Percentiles rank a stretch among this genome's conserved stretches.
phyloP scores from a whole-genome alignment of 352 stramenopile genomes.

The Plasmopara halstedii region DNA sequence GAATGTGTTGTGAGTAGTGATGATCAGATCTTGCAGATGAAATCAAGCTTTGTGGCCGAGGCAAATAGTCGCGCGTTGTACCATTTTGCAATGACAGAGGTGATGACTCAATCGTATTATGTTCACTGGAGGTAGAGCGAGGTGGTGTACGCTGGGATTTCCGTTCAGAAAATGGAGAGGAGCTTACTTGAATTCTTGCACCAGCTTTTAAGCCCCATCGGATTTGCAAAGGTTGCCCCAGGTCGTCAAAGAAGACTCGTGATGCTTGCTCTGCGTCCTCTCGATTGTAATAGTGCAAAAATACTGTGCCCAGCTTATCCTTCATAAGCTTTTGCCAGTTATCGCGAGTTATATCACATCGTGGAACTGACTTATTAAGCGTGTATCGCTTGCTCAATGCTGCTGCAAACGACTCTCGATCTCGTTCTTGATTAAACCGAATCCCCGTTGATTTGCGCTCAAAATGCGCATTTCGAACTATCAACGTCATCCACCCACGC shows the following conservation, averaged over 20 bases:
- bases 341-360: conserved; percentile 42
- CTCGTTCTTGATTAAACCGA: conserved; percentile 50
- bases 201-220: conserved; percentile 34
- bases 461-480: conserved; percentile 40
- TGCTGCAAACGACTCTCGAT: conserved; percentile 41
- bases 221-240: conserved; percentile 28
- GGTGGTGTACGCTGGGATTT: conserved; percentile 4
- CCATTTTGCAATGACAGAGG: conserved; percentile 13
- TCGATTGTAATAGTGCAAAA: conserved; percentile 47
- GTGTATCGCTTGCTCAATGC: conserved; percentile 40
- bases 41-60: conserved; percentile 12
- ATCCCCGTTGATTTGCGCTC: conserved; percentile 53
- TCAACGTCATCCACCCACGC: conserved; percentile 30
- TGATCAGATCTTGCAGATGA: conserved; percentile 5
- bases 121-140: conserved; percentile 33
- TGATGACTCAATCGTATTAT: conserved; percentile 12
- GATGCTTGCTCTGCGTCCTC: conserved; percentile 39
- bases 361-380: conserved; percentile 39
- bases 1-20: conserved; percentile 4
- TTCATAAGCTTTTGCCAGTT: conserved; percentile 51
- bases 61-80: conserved; percentile 9
- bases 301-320: conserved; percentile 25
- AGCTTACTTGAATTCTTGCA: conserved; percentile 19
- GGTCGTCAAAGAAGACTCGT: conserved; percentile 34
- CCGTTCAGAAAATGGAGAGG: conserved; percentile 5